Evolutionary conservation across 2,329 filamentous ascomycete genomes (phyloP).

Genomic region (Xylariaceae sp.): DNA sequence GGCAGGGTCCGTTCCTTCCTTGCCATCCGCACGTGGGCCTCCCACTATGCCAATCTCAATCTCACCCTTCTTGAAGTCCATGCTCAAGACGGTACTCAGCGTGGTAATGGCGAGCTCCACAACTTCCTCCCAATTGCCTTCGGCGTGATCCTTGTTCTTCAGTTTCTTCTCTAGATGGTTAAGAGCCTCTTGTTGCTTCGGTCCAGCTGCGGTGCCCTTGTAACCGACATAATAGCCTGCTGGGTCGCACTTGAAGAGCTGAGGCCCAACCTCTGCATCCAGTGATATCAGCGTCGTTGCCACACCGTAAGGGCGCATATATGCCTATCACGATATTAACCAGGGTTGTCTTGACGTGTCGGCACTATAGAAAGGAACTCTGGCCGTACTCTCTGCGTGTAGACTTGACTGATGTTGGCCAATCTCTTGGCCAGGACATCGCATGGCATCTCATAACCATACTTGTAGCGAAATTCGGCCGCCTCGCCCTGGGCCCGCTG

Average conservation of each 20-base stretch:
- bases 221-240: slow-evolving; percentile 98
- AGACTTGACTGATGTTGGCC: slow-evolving; percentile 99
- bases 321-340: slow-evolving; percentile 55
- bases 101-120: slow-evolving; percentile 95
- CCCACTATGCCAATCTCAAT: slow-evolving; percentile 97
- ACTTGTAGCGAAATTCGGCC: slow-evolving; percentile 98
- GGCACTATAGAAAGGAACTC: slow-evolving; percentile 1
- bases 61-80: slow-evolving; percentile 99
- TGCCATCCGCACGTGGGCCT: slow-evolving; percentile 75
- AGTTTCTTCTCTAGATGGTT: slow-evolving; percentile 99
- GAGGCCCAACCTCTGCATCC: slow-evolving; percentile 86
- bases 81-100: slow-evolving; percentile 91
- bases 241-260: slow-evolving; percentile 97
- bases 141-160: slow-evolving; percentile 95
- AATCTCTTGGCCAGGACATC: slow-evolving; percentile 94
- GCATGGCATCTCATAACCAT: slow-evolving; percentile 98
- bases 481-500: slow-evolving; percentile 92
- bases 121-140: slow-evolving; percentile 93
- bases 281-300: slow-evolving; percentile 93
- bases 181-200: slow-evolving; percentile 97
- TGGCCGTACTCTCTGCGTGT: slow-evolving; percentile 79
- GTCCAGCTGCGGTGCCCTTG: slow-evolving; percentile 94
- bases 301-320: slow-evolving; percentile 96
- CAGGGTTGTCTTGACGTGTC: slow-evolving; percentile 1
- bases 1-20: slow-evolving; percentile 71